Percentiles rank a stretch among this genome's conserved stretches.
Evolutionary conservation across 495 filamentous ascomycete species (phyloP).

Genomic region (Neurospora sp.): DNA sequence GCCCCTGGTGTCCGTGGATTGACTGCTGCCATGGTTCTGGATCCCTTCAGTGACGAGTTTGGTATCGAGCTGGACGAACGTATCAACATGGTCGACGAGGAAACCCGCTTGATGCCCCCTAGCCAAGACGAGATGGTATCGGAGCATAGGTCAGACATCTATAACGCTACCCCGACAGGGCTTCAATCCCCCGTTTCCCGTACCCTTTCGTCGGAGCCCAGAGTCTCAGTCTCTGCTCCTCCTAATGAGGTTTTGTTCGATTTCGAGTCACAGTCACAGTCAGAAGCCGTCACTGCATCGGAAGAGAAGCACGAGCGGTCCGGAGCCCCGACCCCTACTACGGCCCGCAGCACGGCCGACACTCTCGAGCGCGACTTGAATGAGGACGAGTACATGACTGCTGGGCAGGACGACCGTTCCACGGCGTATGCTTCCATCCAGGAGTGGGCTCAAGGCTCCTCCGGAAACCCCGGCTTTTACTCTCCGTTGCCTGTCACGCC

Average conservation of each 20-base stretch:
- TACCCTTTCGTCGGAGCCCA: constrained; percentile 12
- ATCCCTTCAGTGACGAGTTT: constrained; percentile 52
- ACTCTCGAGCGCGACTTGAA: constrained; percentile 26
- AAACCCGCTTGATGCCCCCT: constrained; percentile 26
- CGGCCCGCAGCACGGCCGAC: constrained; percentile 6
- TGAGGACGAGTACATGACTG: constrained; percentile 36
- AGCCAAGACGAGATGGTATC: constrained; percentile 33
- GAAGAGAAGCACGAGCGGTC: neutral
- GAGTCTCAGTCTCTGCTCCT: constrained; percentile 4
- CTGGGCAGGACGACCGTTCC: constrained; percentile 27
- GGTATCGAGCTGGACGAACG: constrained; percentile 38
- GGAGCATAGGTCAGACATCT: constrained; percentile 34
- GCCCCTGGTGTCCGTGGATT: constrained; percentile 37
- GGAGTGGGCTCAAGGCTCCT: constrained; percentile 42
- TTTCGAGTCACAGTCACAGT: constrained; percentile 14
- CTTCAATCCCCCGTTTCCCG: constrained; percentile 9
- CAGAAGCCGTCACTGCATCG: constrained; percentile 3
- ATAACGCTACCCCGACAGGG: constrained; percentile 36
- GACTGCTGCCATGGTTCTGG: constrained; percentile 41
- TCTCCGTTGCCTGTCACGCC: constrained; percentile 38
- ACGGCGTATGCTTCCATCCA: constrained; percentile 41
- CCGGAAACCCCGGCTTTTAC: constrained; percentile 35
- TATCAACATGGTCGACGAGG: constrained; percentile 13
- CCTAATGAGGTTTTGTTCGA: constrained; percentile 20
- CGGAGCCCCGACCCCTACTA: constrained; percentile 1